A percentile compares a stretch with the other conserved stretches of the same genome.
Conservation (phyloP, 495 filamentous ascomycete species). For the Neurospora intermedia region DNA sequence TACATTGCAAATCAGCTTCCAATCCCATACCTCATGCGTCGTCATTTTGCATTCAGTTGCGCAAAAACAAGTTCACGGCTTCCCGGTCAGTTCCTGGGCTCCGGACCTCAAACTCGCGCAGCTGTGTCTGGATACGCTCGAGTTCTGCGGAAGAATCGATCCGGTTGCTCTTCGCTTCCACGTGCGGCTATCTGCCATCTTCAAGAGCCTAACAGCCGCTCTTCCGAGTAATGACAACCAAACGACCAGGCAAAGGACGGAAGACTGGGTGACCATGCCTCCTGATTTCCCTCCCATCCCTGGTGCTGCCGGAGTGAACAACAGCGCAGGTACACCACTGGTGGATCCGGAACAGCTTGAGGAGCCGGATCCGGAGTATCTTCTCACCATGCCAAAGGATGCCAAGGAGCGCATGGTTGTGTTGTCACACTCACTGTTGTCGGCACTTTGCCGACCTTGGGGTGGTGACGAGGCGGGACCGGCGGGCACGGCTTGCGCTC, state of each 20-base stretch:
- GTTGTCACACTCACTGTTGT: slow-evolving; percentile 6
- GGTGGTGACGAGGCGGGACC: slow-evolving; percentile 1
- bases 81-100: slow-evolving; percentile 9
- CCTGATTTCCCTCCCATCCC: slow-evolving; percentile 4
- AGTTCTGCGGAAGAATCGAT: slow-evolving; percentile 14
- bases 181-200: slow-evolving; percentile 13
- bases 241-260: slow-evolving; percentile 2
- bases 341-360: neutral
- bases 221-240: neutral
- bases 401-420: slow-evolving; percentile 1
- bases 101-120: slow-evolving; percentile 16
- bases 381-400: slow-evolving; percentile 8
- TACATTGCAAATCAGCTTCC: slow-evolving; percentile 10
- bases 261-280: slow-evolving; percentile 13
- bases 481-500: neutral
- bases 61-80: slow-evolving; percentile 20
- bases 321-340: neutral
- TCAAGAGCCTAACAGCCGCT: neutral
- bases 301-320: neutral
- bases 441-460: slow-evolving; percentile 17
- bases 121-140: slow-evolving; percentile 16
- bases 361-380: slow-evolving; percentile 2
- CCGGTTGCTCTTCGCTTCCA: slow-evolving; percentile 15
- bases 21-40: slow-evolving; percentile 22
- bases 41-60: slow-evolving; percentile 19